Evolutionary conservation across 257 asterid genomes (phyloP).

Genomic region (Ehretia macrophylla): DNA sequence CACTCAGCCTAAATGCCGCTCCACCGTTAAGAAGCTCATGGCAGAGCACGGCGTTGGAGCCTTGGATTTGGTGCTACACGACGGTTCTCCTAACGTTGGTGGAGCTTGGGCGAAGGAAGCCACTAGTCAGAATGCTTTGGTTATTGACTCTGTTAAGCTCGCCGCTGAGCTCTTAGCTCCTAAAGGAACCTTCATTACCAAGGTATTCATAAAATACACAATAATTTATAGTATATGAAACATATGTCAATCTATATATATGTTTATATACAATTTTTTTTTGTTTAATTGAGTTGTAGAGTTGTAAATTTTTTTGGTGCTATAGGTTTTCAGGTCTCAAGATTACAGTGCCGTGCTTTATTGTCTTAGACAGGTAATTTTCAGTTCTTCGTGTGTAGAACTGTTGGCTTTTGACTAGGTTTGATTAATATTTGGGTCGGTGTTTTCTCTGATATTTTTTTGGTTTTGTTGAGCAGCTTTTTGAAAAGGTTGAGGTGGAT

Average conservation of each 20-base stretch:
- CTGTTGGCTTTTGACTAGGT: no score
- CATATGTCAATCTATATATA: no score
- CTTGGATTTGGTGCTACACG: constrained; percentile 80
- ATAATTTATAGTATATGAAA: not conserved
- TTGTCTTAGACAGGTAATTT: constrained; percentile 82
- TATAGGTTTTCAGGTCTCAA: constrained; percentile 90
- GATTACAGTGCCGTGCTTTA: constrained; percentile 82
- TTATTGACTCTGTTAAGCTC: constrained; percentile 85
- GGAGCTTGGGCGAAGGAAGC: constrained; percentile 99
- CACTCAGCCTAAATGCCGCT: constrained; percentile 58
- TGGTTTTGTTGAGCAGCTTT: constrained; percentile 46
- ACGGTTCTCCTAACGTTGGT: constrained; percentile 91
- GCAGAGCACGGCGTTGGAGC: constrained; percentile 67
- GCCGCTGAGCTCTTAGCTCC: constrained; percentile 80
- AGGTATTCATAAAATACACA: constrained; percentile 43
- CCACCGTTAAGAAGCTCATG: constrained; percentile 63
- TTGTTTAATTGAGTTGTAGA: not conserved
- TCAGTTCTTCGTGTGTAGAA: not conserved
- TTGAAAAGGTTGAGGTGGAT: constrained; percentile 95
- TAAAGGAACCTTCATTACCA: constrained; percentile 78
- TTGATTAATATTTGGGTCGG: not conserved
- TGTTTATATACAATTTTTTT: not conserved
- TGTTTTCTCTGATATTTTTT: not conserved
- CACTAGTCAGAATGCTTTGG: constrained; percentile 79
- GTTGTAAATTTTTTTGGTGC: not conserved